Base-by-base conservation (phyloP, 208 protist species). In the Wallacemonas collosoma region DNA sequence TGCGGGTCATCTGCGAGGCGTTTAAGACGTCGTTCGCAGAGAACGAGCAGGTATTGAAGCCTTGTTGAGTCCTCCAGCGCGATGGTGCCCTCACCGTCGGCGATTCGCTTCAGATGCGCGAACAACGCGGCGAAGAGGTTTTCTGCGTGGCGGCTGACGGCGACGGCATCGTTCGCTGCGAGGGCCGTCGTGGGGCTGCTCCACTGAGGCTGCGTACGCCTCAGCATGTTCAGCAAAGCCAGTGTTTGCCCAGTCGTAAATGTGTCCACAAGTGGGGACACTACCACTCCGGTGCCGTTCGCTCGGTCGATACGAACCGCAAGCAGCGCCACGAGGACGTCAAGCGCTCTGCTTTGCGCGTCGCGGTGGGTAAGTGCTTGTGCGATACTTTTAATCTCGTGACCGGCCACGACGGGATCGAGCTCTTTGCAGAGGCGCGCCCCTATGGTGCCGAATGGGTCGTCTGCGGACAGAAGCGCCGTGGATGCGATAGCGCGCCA, bases 401-500 rank as follows among this genome's bases (percentile, higher is more conserved):
- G 56, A 5, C 6, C 35, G 43, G 15, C 56, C 4, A 11, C 35
- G 36, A 4, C 17, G 8, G 3, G 3, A 15, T 43, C 56, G 7
- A 62, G 4, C 56, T 62, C 17, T 36, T 5, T 9, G 56, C 6
- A 6, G 36, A 62, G 43, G 8, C 9, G 56, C 17, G 56, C 56
- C 8, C 56, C 56, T n/a, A 62, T n/a, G 5, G 56, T 44, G 56
- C 56, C 56, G 36, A 62, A 41, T 38, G 56, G 56, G 9, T n/a
- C 38, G 15, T 62, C 56, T 38, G 17, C 36, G 17, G 56, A 35
- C 17, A 62, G 35, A 9, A 62, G 56, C 38, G 56, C 43, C 56
- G 38, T 5, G 4, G 35, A 43, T 5, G 56, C 17, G 8, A 56
- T 45, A 2, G 8, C 41, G 3, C 64, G 48, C 78, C 78, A 82